Evolutionary conservation across 1,139 yeast genomes (phyloP).

Genomic region (Pichia norvegensis): DNA sequence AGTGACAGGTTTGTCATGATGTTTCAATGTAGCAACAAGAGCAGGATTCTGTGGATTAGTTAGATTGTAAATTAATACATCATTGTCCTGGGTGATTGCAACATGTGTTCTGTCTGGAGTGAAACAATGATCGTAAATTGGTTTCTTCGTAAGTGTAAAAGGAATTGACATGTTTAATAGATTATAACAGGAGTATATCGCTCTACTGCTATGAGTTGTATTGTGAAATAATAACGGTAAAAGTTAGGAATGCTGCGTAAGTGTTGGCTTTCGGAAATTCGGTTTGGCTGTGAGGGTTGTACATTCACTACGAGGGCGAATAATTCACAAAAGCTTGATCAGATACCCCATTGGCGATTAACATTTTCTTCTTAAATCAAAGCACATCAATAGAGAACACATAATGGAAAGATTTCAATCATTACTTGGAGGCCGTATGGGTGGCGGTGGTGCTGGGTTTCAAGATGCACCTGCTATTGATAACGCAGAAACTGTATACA

Average conservation of each 20-base stretch:
- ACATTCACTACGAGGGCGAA: neutral
- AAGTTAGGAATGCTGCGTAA: neutral
- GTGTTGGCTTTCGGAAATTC: too few species aligned
- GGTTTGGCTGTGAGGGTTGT: neutral
- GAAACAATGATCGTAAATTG: conserved; percentile 88
- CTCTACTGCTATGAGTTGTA: conserved; percentile 22
- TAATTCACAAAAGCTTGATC: neutral
- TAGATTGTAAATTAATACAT: conserved; percentile 66
- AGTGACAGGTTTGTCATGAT: conserved; percentile 92
- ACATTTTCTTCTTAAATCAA: too few species aligned
- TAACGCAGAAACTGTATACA: conserved; percentile 92
- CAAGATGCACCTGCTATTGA: conserved; percentile 78
- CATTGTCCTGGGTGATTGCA: conserved; percentile 75
- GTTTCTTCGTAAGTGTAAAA: conserved; percentile 69
- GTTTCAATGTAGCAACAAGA: conserved; percentile 56
- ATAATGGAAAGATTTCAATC: conserved; percentile 22
- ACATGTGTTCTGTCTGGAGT: conserved; percentile 58
- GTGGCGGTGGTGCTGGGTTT: conserved; percentile 24
- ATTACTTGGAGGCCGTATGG: conserved; percentile 26
- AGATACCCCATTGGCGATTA: too few species aligned
- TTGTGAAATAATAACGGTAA: neutral
- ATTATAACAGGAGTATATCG: conserved; percentile 25
- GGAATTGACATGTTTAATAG: conserved; percentile 23
- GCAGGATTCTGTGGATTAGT: conserved; percentile 35
- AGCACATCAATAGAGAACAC: neutral